A percentile compares a stretch with the other conserved stretches of the same genome.
These are phyloP conservation scores for Leccinum colubrinum DNA, from an alignment of 1,284 basidiomycete genomes.

Conservation along the genomic window DNA sequence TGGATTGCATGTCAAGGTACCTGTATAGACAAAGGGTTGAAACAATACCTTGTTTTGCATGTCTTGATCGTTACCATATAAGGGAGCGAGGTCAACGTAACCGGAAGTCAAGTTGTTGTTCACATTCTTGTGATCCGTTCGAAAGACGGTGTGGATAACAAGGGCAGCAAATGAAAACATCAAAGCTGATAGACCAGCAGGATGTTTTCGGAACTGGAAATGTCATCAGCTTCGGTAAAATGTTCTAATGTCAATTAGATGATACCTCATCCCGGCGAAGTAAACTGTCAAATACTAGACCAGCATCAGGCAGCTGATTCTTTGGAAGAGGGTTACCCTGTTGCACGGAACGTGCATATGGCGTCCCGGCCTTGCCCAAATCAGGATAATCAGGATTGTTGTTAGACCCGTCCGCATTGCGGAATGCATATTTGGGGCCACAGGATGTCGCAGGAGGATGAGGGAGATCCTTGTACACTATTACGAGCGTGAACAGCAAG, in stretches of 20 bases:
- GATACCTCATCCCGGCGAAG: slow-evolving; percentile 34
- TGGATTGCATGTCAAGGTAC: slow-evolving; percentile 13
- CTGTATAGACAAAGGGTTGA: neutral
- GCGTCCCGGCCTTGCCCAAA: slow-evolving; percentile 70
- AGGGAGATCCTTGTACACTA: slow-evolving; percentile 75
- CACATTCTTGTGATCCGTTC: slow-evolving; percentile 61
- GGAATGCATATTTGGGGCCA: slow-evolving; percentile 60
- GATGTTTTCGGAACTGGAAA: slow-evolving; percentile 67
- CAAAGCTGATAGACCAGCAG: slow-evolving; percentile 72
- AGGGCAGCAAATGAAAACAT: slow-evolving; percentile 84
- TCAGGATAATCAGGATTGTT: slow-evolving; percentile 73
- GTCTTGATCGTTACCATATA: slow-evolving; percentile 72
- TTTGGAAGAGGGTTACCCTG: slow-evolving; percentile 60
- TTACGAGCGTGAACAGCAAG: slow-evolving; percentile 3
- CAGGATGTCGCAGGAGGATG: slow-evolving; percentile 73
- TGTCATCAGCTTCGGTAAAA: neutral
- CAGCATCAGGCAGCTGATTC: slow-evolving; percentile 73
- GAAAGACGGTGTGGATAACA: slow-evolving; percentile 81
- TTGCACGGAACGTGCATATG: slow-evolving; percentile 81
- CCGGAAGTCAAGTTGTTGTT: slow-evolving; percentile 84
- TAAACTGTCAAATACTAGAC: slow-evolving; percentile 70
- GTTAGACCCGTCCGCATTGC: slow-evolving; percentile 68
- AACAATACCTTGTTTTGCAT: slow-evolving; percentile 53
- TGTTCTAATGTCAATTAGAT: neutral
- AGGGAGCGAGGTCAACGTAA: slow-evolving; percentile 81